Evolutionary conservation across 2,329 filamentous ascomycete genomes (phyloP).

Genomic region (Ophiostoma perfectum): DNA sequence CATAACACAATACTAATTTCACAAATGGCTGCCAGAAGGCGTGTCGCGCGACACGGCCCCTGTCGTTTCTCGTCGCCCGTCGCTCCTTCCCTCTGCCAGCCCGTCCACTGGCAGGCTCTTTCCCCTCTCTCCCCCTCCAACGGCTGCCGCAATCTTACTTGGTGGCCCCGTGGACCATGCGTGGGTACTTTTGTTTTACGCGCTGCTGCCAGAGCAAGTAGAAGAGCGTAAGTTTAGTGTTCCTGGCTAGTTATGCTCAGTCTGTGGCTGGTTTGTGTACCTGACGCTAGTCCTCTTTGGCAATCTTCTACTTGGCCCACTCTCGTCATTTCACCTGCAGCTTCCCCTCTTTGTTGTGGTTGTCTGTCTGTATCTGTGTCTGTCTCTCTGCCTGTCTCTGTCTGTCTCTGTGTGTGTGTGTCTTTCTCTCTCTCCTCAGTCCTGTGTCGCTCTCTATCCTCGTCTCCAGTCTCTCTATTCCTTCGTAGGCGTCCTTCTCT

Average conservation of each 20-base stretch:
- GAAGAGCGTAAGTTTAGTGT: neutral
- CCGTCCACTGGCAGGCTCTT: neutral
- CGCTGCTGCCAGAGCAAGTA: neutral
- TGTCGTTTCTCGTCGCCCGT: neutral
- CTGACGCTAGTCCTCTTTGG: constrained; percentile 4
- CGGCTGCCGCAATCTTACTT: constrained; percentile 1
- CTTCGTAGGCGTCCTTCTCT: neutral
- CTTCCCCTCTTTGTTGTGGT: neutral
- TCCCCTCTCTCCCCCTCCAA: constrained; percentile 5
- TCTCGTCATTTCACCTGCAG: neutral
- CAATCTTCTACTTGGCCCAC: neutral
- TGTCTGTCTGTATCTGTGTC: neutral
- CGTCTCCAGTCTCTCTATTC: neutral
- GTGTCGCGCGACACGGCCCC: constrained; percentile 7
- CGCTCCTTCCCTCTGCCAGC: neutral
- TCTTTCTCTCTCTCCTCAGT: neutral
- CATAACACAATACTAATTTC: neutral
- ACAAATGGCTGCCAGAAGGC: neutral
- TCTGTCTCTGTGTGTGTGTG: too few species aligned
- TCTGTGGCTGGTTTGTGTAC: neutral
- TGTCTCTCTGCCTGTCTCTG: neutral
- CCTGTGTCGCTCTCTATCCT: neutral
- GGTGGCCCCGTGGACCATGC: neutral
- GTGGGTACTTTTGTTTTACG: constrained; percentile 4
- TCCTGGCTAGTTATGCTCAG: constrained; percentile 5